Percentiles rank a stretch among this genome's conserved stretches.
These are phyloP conservation scores for Podila epicladia DNA, from an alignment of 192 early-diverging fungal genomes.

Conservation along the genomic window DNA sequence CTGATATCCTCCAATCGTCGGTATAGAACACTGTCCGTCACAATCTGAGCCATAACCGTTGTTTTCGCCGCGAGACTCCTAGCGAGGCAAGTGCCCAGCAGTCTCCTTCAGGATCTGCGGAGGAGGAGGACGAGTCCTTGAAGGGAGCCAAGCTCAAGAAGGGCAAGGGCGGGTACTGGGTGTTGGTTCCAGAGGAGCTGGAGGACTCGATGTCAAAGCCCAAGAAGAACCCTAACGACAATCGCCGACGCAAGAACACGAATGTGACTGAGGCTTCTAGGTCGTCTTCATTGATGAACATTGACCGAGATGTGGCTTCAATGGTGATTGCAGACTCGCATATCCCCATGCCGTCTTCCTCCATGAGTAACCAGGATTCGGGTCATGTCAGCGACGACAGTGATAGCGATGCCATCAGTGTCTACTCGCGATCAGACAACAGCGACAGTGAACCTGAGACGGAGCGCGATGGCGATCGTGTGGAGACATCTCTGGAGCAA, in stretches of 20 bases:
- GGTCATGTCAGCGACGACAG: not conserved
- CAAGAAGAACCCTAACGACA: constrained; percentile 2
- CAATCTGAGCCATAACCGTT: constrained; percentile 22
- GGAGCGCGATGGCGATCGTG: not conserved
- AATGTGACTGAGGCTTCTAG: not conserved
- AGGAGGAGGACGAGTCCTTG: constrained; percentile 5
- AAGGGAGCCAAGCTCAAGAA: not conserved
- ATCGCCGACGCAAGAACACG: not conserved
- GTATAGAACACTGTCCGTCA: constrained; percentile 28
- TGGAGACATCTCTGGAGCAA: not conserved
- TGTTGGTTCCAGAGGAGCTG: constrained; percentile 15
- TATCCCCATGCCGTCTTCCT: not conserved
- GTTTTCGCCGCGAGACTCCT: constrained; percentile 9
- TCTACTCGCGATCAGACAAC: not conserved
- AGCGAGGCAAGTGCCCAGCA: not conserved
- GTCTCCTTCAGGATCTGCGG: constrained; percentile 2
- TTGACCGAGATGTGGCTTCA: constrained; percentile 21
- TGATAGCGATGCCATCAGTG: no score
- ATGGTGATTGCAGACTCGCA: constrained; percentile 18
- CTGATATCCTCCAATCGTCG: not conserved
- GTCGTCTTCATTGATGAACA: not conserved
- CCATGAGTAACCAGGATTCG: not conserved
- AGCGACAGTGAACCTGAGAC: not conserved
- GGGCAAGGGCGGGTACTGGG: constrained; percentile 25
- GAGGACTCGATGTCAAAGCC: constrained; percentile 14